These are phyloP conservation scores for Rubia peregrina DNA, from an alignment of 305 asterid species.

Conservation along the genomic window DNA sequence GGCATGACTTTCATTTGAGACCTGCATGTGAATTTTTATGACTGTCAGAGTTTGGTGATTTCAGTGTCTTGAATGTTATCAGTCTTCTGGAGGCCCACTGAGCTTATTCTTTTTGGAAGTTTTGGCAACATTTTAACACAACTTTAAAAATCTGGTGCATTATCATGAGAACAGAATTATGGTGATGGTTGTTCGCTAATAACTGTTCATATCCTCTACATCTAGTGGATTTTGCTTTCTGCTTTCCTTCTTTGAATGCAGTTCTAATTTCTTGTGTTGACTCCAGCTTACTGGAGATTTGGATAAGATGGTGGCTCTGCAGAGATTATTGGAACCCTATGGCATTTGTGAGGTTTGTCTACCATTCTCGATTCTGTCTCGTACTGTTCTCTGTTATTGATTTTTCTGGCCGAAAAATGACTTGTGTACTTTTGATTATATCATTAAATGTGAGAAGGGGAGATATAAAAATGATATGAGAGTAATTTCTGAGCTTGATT, in stretches of 20 bases:
- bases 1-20: background rate
- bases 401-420: background rate
- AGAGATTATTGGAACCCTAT: conserved; percentile 80
- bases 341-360: conserved; percentile 88
- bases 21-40: background rate
- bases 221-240: background rate
- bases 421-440: background rate
- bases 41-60: background rate
- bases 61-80: background rate
- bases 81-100: background rate
- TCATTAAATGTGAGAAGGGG: background rate
- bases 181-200: background rate
- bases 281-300: conserved; percentile 83
- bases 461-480: background rate
- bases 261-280: conserved; percentile 3
- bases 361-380: conserved; percentile 12
- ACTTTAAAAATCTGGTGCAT: background rate
- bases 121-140: background rate
- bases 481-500: background rate
- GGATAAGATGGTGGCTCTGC: conserved; percentile 92
- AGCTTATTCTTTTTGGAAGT: background rate
- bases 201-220: background rate
- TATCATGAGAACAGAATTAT: background rate
- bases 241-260: conserved; percentile 11
- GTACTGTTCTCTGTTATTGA: background rate